These are phyloP conservation scores for Prunus dulcis DNA, from an alignment of 306 rosid species.

Conservation along the genomic window DNA sequence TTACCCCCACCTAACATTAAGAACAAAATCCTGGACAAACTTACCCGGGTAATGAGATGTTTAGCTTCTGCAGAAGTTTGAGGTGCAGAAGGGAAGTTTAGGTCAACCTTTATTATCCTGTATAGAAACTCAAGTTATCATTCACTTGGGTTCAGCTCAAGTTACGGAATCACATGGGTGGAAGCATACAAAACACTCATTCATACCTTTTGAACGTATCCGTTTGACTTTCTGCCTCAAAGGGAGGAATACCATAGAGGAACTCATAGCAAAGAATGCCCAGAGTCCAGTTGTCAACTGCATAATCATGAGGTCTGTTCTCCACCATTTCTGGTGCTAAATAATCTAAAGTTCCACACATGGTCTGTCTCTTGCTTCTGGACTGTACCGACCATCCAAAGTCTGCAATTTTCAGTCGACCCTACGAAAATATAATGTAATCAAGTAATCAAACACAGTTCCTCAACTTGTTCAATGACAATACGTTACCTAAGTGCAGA, in stretches of 20 bases:
- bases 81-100: constrained; percentile 61
- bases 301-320: constrained; percentile 73
- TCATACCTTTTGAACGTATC: constrained; percentile 74
- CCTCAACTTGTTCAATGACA: not conserved
- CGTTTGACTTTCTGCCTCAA: constrained; percentile 79
- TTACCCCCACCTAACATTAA: not conserved
- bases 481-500: not conserved
- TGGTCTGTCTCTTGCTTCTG: constrained; percentile 65
- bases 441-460: not conserved
- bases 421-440: constrained; percentile 34
- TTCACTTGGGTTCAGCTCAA: not conserved
- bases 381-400: constrained; percentile 97
- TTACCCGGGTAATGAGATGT: constrained; percentile 64
- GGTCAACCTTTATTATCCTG: constrained; percentile 72
- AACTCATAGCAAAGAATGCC: constrained; percentile 89
- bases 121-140: constrained; percentile 7
- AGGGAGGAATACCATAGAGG: constrained; percentile 84
- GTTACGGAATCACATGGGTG: not conserved
- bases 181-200: not conserved
- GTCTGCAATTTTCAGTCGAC: constrained; percentile 86
- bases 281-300: constrained; percentile 91
- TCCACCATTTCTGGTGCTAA: constrained; percentile 95
- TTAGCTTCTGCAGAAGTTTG: constrained; percentile 61
- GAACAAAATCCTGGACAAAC: constrained; percentile 7
- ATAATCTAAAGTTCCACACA: constrained; percentile 96